A percentile compares a stretch with the other conserved stretches of the same genome.
These are phyloP conservation scores for Saccharomycopsis phalli DNA, from an alignment of 1,139 yeast genomes.

Conservation along the genomic window DNA sequence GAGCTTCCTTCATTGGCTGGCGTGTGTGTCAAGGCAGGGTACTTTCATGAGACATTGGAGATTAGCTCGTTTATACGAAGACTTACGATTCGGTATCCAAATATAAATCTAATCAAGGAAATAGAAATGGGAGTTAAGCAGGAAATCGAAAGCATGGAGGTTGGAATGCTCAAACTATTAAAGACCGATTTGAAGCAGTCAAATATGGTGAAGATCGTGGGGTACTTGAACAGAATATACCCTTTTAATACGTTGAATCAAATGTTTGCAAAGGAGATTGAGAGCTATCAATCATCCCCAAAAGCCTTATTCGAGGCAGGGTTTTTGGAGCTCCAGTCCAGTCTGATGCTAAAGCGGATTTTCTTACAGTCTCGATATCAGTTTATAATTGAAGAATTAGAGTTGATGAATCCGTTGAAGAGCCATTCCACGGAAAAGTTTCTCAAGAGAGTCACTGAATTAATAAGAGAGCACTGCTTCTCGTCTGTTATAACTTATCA, in stretches of 20 bases:
- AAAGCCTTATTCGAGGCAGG: conserved; percentile 1
- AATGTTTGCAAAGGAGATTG: not conserved
- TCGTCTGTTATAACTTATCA: conserved; percentile 60
- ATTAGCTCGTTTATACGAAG: conserved; percentile 64
- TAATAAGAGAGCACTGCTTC: conserved; percentile 73
- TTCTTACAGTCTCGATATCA: conserved; percentile 49
- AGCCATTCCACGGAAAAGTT: conserved; percentile 48
- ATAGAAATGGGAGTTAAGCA: conserved; percentile 47
- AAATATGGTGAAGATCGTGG: conserved; percentile 66
- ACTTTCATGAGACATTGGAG: conserved; percentile 83
- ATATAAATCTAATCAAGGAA: conserved; percentile 43
- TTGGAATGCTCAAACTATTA: conserved; percentile 57
- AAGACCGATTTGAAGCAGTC: conserved; percentile 73
- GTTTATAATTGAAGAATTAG: conserved; percentile 51
- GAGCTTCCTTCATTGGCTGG: conserved; percentile 77
- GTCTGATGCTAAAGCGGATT: conserved; percentile 33
- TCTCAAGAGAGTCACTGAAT: conserved; percentile 71
- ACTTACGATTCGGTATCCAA: conserved; percentile 59
- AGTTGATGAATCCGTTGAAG: conserved; percentile 46
- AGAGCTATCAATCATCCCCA: not conserved
- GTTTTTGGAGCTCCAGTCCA: conserved; percentile 16
- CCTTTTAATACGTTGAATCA: conserved; percentile 29
- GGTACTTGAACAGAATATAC: conserved; percentile 62
- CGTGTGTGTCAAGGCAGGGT: conserved; percentile 79
- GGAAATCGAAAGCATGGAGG: conserved; percentile 57